phyloP scores from a whole-genome alignment of 208 protist species.

The Kentomonas sorsogonicus region DNA sequence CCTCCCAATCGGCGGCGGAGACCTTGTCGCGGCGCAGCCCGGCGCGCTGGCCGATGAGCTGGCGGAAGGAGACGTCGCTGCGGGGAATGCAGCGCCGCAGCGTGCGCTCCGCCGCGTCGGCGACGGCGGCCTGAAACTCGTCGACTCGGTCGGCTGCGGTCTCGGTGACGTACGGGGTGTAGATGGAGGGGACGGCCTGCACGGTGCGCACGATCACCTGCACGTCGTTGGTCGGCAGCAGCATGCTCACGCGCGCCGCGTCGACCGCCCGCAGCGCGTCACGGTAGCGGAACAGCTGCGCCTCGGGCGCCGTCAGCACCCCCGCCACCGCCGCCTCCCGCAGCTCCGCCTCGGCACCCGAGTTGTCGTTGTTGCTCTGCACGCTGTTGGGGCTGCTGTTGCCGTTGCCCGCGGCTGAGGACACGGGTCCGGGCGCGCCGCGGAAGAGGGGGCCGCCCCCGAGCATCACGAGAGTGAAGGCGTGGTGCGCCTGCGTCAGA shows the following conservation, averaged over 20 bases:
- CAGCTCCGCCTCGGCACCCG: background rate
- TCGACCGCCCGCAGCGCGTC: slow-evolving; percentile 37
- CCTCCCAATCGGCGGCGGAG: slow-evolving; percentile 20
- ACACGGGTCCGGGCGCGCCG: no score
- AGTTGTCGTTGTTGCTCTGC: no score
- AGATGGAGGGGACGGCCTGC: slow-evolving; percentile 26
- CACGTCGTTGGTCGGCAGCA: slow-evolving; percentile 30
- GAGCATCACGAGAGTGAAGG: slow-evolving; percentile 14
- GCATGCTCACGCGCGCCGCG: slow-evolving; percentile 22
- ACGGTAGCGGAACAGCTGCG: slow-evolving; percentile 20
- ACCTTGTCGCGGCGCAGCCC: slow-evolving; percentile 18
- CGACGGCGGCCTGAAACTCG: background rate
- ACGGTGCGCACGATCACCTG: slow-evolving; percentile 37
- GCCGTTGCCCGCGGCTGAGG: no score
- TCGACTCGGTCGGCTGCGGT: background rate
- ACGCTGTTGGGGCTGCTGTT: no score
- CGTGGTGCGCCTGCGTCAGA: slow-evolving; percentile 36
- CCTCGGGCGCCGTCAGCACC: background rate
- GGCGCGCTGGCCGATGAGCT: no score
- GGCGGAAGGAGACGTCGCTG: no score
- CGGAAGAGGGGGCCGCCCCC: slow-evolving; percentile 3
- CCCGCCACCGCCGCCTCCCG: background rate
- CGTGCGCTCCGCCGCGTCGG: background rate
- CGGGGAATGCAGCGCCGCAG: background rate
- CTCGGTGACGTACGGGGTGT: slow-evolving; percentile 16